Evolutionary conservation across 2,329 filamentous ascomycete species (phyloP), one percentile per base, ranked within the genome.

Genomic region (Thelonectria discophora): DNA sequence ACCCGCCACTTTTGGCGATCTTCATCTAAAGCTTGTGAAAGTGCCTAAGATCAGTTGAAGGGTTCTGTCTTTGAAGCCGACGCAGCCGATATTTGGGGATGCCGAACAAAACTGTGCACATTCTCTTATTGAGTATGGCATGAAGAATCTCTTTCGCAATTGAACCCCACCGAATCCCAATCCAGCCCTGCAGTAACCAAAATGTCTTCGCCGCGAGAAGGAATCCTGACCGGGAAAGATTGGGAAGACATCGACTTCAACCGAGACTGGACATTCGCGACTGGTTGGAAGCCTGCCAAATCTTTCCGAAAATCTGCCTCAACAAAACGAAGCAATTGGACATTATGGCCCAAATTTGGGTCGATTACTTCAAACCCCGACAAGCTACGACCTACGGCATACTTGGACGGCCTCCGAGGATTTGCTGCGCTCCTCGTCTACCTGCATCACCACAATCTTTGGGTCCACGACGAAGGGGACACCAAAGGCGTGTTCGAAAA

Each of bases 351-450:
- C 3, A 67, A 62, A 46, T 46, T 64, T 42, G 54, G 62, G 1
- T 58, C 65, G 2, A 48, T 64, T 43, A 52, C 64, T 1, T 57
- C 65, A 3, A 49, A 57, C 5, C 55, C 66, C 1, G 69, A 70
- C 6, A 73, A 69, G 13, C 74, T 82, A 13, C 77, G 83, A 7
- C 76, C 78, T 17, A 88, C 86, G 5, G 85, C 86, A n/a, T 88
- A 86, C 66, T 63, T 77, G 5, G 88, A 91, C 66, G 88, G 88
- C 13, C 77, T 91, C 13, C 79, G 89, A 70, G 88, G 89, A 3
- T 89, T 90, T 63, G 88, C 88, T 5, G 87, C 88, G 3, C 80
- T 91, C 30, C 72, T 90, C 27, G 88, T 91, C 13, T 90, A 90
- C 73, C 79, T 83, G 66, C 85, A 88, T 55, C 86, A 89, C 72